Base-by-base conservation (phyloP, 345 rosid species). In the Pseudoturritis turrita region DNA sequence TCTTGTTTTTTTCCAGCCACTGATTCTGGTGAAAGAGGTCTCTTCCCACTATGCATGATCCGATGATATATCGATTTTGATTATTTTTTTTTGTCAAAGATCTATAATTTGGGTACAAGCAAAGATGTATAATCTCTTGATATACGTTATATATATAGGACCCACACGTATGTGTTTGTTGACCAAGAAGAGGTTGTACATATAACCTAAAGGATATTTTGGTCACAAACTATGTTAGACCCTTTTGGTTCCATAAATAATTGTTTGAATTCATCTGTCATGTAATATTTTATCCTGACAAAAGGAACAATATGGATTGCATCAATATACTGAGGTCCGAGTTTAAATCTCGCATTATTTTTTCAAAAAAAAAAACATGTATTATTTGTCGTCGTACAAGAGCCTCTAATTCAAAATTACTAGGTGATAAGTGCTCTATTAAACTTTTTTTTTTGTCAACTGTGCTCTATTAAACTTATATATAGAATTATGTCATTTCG, bases 1-100 rank as follows among this genome's bases (percentile, higher is more conserved):
- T 59, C 78, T 67, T 74, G 25, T 60, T 55, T 39, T 15, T 40
- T 74, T 31, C 18, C 31, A 6, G 54, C 73, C 68, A 67, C 67
- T 51, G 73, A 44, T 67, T 60, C 78, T 29, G 78, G 78, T 51
- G 78, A 74, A 41, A 59, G 69, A 51, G 78, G 73, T 43, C 73
- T 67, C 68, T 67, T 74, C 22, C 73, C 73, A 43, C 73, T 67
- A 50, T 68, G 62, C 78, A 74, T 68, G 26, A 67, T 74, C 68
- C 73, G 68, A 58, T 57, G 54, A 37, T 54, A 62, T 45, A 63
- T 46, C 40, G 39, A 25, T 18, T 23, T 3, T 31, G 25, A 31
- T 37, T 46, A 5, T 45, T 23, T 49, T 51, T 47, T 33, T 62
- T 52, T 35, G 31, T 75, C 78, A 75, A 75, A 75, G 63, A 52